A percentile compares a stretch with the other conserved stretches of the same genome.
Evolutionary conservation across 2,329 filamentous ascomycete genomes (phyloP).

Genomic region (Metarhizium album): DNA sequence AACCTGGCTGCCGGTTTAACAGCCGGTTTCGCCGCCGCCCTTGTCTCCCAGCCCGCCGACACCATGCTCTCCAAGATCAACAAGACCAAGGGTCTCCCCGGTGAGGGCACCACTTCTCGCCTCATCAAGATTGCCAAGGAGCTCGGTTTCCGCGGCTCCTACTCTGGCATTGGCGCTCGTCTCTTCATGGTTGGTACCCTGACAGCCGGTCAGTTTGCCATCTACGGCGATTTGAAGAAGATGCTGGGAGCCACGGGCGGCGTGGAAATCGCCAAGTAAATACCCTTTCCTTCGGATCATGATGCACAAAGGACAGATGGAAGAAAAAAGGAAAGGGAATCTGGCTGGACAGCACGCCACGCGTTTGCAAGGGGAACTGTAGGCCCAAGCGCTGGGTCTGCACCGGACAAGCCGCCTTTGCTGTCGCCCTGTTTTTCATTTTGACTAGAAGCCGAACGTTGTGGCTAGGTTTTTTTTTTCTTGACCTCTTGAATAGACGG

Average conservation of each 20-base stretch:
- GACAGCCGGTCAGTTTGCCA: slow-evolving; percentile 76
- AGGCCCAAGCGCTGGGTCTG: slow-evolving; percentile 10
- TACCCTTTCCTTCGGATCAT: background rate
- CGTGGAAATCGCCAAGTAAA: slow-evolving; percentile 17
- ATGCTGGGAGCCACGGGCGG: slow-evolving; percentile 28
- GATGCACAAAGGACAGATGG: background rate
- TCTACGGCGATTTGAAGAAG: slow-evolving; percentile 70
- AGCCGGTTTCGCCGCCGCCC: slow-evolving; percentile 69
- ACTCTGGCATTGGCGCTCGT: slow-evolving; percentile 69
- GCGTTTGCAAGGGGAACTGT: background rate
- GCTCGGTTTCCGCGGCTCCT: slow-evolving; percentile 69
- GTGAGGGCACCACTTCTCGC: slow-evolving; percentile 71
- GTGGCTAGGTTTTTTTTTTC: background rate
- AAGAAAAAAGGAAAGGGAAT: background rate
- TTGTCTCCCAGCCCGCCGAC: slow-evolving; percentile 83
- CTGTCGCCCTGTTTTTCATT: background rate
- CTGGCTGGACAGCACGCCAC: background rate
- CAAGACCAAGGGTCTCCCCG: slow-evolving; percentile 81
- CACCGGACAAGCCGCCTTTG: background rate
- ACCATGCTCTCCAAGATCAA: slow-evolving; percentile 95
- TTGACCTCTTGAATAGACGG: background rate
- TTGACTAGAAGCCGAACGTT: slow-evolving; percentile 1
- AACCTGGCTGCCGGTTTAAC: slow-evolving; percentile 55
- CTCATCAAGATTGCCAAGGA: slow-evolving; percentile 83
- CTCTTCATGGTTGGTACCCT: slow-evolving; percentile 56